Base-by-base conservation (phyloP, 1,284 basidiomycete genomes). In the Puccinia hordei region DNA sequence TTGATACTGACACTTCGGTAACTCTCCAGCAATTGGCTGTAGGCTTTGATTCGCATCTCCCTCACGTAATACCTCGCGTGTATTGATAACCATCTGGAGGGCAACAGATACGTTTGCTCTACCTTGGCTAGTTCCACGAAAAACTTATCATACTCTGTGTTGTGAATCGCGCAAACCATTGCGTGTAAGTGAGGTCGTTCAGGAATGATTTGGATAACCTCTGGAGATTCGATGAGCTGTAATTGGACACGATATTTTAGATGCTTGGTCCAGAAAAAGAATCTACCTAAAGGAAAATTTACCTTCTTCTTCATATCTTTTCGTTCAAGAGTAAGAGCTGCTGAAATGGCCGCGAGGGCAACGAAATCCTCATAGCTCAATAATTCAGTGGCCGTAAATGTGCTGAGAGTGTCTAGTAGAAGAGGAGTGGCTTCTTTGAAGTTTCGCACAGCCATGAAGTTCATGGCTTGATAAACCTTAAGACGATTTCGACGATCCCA, bases 401-500 rank as follows among this genome's bases (percentile, higher is more conserved):
- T 98, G 53, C 92, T 93, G 10, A 98, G 88, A 0, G 95, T 93
- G 83, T 98, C 95, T 71, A 95, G 90, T 82, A 98, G 89, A 13
- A 97, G 90, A 74, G 91, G 86, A 88, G 91, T 30, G 86, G 90
- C 86, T 90, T 92, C 88, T 91, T 94, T 87, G 84, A 89, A 89
- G 74, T 89, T 87, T 55, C 96, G 92, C 81, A 95, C 92, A 24
- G 93, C 93, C 49, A 97, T 87, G 44, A 92, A 88, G 85, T 97
- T 92, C 0, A 97, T 87, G 55, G 92, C 95, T 77, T 91, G 90
- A 88, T 99, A 99, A 55, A 98, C 96, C 86, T 98, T 99, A 83
- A 98, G 90, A 65, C 95, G 90, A 86, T 98, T 99, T 44, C 95
- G 90, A 79, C 97, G 89, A 86, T 99, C 96, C 96, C 96, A 99